Evolutionary conservation across 495 filamentous ascomycete species (phyloP).

Genomic region (Parathielavia hyrcaniae): DNA sequence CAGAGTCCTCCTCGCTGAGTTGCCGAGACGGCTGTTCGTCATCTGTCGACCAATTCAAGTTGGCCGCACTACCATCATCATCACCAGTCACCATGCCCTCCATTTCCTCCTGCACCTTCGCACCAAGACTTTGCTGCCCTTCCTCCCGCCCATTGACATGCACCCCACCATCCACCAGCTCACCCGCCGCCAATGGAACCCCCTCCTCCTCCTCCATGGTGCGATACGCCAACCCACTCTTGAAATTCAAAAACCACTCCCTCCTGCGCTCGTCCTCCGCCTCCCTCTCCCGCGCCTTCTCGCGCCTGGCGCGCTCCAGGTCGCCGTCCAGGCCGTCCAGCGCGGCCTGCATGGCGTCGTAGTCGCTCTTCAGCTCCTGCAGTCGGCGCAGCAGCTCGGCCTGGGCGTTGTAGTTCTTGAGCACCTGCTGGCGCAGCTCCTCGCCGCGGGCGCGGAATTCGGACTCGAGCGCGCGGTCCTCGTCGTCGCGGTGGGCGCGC

Average conservation of each 20-base stretch:
- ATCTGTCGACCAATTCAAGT: too few species aligned
- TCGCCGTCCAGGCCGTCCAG: neutral
- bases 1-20: too few species aligned
- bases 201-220: neutral
- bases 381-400: constrained; percentile 10
- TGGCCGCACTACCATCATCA: too few species aligned
- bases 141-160: neutral
- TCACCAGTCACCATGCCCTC: too few species aligned
- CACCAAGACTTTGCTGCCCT: too few species aligned
- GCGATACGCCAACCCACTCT: constrained; percentile 9
- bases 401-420: constrained; percentile 14
- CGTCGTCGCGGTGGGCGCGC: constrained; percentile 8
- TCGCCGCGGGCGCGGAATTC: neutral
- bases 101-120: neutral
- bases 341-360: neutral
- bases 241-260: constrained; percentile 12
- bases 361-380: constrained; percentile 1
- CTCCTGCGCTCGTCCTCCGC: constrained; percentile 14
- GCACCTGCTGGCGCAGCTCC: neutral
- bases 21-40: too few species aligned
- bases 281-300: constrained; percentile 2
- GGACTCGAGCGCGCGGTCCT: constrained; percentile 19
- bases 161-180: neutral
- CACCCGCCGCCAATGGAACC: neutral
- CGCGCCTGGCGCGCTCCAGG: neutral